Evolutionary conservation across 2,329 filamentous ascomycete genomes (phyloP), one percentile per base, ranked within the genome.

Genomic region (Ophiocordyceps camponoti-saundersi): DNA sequence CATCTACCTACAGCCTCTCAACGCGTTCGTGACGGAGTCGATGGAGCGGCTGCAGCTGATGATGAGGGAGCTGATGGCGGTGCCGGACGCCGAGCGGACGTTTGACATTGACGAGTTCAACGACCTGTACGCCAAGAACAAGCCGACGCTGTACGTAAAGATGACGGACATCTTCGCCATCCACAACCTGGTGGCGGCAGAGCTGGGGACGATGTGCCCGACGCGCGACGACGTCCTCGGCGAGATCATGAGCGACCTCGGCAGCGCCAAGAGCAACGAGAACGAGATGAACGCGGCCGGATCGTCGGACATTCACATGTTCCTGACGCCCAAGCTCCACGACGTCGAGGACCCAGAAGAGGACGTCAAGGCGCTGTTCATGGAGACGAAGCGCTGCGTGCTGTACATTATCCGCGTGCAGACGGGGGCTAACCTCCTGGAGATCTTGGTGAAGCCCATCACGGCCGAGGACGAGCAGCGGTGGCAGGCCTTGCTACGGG

Each of bases 81-180:
- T 96, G 13, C 80, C 84, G 15, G 82, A 92, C 56, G 85, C 87
- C 0, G 92, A 98, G 63, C 75, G 79, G 46, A 92, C 92, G 22
- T 98, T 96, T 59, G 89, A 96, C 62, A 95, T 98, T 60, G 92
- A 98, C 60, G 92, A 96, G 61, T 98, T 92, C 75, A 96, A 95
- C 60, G 92, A 98, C 59, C 74, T 98, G 7, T 96, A 96, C 60
- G 85, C 90, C 48, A 89, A 93, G 62, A 92, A 88, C 52, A 95
- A 95, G 64, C 92, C 92, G 7, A 96, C 90, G 0, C 72, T 98
- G n/a, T 98, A 96, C 68, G 95, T 98, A 70, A 98, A 98, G 68
- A 90, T 98, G 77, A 78, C 85, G 16, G 92, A 98, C 61, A 89
- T 98, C 48, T 96, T 98, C 61, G 85, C 90, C 44, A 90, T 98